Evolutionary conservation across 371 early-diverging fungal genomes (phyloP), one percentile per base, ranked within the genome.

Genomic region (Zancudomyces culisetae): DNA sequence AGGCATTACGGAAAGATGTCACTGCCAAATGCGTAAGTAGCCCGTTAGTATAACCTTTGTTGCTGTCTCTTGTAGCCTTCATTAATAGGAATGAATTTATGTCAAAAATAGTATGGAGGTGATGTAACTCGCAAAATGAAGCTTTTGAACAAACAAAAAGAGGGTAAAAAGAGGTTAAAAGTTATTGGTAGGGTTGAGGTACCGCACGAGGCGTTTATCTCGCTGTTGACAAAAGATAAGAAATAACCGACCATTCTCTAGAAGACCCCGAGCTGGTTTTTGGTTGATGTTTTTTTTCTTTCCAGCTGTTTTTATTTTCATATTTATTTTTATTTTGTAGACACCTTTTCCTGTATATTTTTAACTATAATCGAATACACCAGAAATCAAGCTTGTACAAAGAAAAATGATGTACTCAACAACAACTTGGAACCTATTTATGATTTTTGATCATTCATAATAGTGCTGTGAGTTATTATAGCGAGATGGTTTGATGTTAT

Each of bases 1-100:
- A 74, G 19, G 85, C 91, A 0, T 55, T 85, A 55, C 70, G 90
- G n/a, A 93, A 93, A 60, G 86, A 93, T 60, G 94, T 93, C 22
- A 89, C 87, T 12, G 90, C 92, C 19, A 93, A 93, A 74, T 86
- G 85, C 52, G 81, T 79, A 80, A 75, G 82, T 73, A 2, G 22
- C 27, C 27, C 18, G 10, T 24, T 59, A 12, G 28, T 27, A 27
- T 10, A 24, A n/a, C n/a, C n/a, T n/a, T n/a, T n/a, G n/a, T n/a
- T n/a, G n/a, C n/a, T n/a, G n/a, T n/a, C n/a, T n/a, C n/a, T n/a
- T n/a, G n/a, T n/a, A n/a, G 41, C 41, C 18, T n/a, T n/a, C n/a
- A n/a, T n/a, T n/a, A n/a, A n/a, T n/a, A n/a, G n/a, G n/a, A n/a
- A n/a, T n/a, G n/a, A n/a, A n/a, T n/a, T n/a, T n/a, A n/a, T n/a